Evolutionary conservation across 2,329 filamentous ascomycete genomes (phyloP), one percentile per base, ranked within the genome.

Genomic region (Calonectria naviculata): DNA sequence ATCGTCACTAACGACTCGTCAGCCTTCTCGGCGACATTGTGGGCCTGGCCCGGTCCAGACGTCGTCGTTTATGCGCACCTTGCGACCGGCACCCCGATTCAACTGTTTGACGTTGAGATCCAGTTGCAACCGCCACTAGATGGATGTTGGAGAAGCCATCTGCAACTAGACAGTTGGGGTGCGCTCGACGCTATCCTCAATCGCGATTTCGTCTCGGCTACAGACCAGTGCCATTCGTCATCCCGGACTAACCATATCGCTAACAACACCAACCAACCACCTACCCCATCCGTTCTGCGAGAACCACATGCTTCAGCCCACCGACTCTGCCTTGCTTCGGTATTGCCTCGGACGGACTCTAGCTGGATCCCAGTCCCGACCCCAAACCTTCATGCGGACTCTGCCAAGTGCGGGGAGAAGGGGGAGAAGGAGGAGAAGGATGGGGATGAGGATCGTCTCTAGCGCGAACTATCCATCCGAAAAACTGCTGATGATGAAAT

Each of bases 341-440:
- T 58, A 58, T 58, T 58, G 52, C 52, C 52, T 58, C 52, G 52
- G 52, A 58, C 52, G 52, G 52, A 58, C 52, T 58, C 52, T 10
- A 26, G 21, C 26, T 58, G 36, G 52, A 58, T 38, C 31, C 52
- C 52, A 58, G 52, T 21, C 36, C 52, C 31, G 24, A 19, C 8
- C n/a, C 13, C 34, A 28, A 38, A 36, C n/a, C 29, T 54, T 54
- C 49, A 54, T 36, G 26, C 29, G 5, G 28, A 54, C 28, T 9
- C 58, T 46, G 15, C 41, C 31, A 54, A 36, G 29, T 58, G 52
- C 38, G 52, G 31, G 34, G 52, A 56, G 52, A 56, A 56, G 21
- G 17, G 19, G 10, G 52, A 9, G 29, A 13, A 56, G 29, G n/a
- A 56, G 13, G 52, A 56, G 34, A 34, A 34, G 52, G 31, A 58